These are phyloP conservation scores for Coemansia sp. DNA, from an alignment of 192 early-diverging fungal species.

Conservation along the genomic window DNA sequence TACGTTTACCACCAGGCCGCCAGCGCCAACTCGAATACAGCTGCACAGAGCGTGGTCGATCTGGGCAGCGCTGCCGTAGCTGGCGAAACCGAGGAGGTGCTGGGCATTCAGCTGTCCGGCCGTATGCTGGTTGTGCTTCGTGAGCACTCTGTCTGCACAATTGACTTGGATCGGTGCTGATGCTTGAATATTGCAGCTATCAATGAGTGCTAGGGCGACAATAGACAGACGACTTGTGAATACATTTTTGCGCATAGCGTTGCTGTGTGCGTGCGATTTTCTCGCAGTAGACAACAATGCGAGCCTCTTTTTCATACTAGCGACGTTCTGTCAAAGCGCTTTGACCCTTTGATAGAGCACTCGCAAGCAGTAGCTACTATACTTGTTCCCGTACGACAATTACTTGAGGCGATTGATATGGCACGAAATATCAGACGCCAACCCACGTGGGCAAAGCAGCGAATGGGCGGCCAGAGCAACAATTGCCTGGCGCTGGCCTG, in stretches of 20 bases:
- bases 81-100: slow-evolving; percentile 18
- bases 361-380: background rate
- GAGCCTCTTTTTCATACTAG: background rate
- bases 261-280: background rate
- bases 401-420: background rate
- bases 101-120: slow-evolving; percentile 34
- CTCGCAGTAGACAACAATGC: background rate
- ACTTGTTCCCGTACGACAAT: background rate
- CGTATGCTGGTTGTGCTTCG: slow-evolving; percentile 26
- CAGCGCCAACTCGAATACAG: background rate
- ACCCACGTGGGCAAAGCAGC: background rate
- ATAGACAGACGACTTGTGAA: background rate
- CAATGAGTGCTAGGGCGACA: background rate
- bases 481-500: background rate
- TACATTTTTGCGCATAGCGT: background rate
- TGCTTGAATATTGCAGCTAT: background rate
- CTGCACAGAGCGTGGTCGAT: slow-evolving; percentile 45
- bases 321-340: too few relatives aligned
- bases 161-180: slow-evolving; percentile 28
- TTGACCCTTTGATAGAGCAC: background rate
- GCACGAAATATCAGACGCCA: background rate
- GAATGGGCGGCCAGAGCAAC: background rate
- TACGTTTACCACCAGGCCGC: slow-evolving; percentile 42
- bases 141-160: slow-evolving; percentile 13
- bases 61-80: slow-evolving; percentile 18